Evolutionary conservation across 2,329 filamentous ascomycete species (phyloP).

Genomic region (Hypoxylon sp.): DNA sequence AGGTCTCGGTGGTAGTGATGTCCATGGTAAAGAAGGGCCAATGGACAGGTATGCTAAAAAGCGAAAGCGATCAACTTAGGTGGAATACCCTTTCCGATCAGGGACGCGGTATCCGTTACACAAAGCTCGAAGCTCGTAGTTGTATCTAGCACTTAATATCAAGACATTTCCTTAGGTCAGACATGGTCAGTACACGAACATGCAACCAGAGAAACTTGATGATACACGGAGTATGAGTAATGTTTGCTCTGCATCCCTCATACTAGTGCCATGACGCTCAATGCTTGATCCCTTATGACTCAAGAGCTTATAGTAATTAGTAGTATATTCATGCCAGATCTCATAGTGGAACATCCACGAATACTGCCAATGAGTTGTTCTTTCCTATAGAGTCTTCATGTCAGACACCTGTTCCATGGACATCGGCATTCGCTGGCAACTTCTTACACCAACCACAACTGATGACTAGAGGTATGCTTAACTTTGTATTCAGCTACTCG

Average conservation of each 20-base stretch:
- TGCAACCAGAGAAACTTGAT: neutral
- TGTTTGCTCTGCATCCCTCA: neutral
- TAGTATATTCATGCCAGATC: conserved; percentile 8
- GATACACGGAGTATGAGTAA: neutral
- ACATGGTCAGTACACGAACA: neutral
- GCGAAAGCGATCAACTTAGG: conserved; percentile 40
- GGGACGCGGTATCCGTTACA: neutral
- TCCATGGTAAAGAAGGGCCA: conserved; percentile 50
- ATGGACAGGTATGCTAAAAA: conserved; percentile 54
- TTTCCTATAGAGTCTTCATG: conserved; percentile 2
- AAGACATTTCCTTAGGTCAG: neutral
- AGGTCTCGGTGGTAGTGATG: conserved; percentile 54
- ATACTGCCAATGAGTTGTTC: neutral
- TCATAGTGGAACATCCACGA: conserved; percentile 7
- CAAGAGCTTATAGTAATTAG: neutral
- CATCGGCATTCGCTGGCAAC: neutral
- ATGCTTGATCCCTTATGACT: neutral
- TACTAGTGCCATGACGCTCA: neutral
- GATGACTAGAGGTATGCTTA: conserved; percentile 6
- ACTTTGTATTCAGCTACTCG: neutral
- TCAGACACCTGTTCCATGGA: neutral
- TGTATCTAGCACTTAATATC: neutral
- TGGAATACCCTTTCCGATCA: neutral
- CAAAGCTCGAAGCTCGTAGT: neutral
- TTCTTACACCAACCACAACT: neutral